A percentile compares a stretch with the other conserved stretches of the same genome.
phyloP scores from a whole-genome alignment of 805 yeast genomes.

The Kurtzmaniella fragi region DNA sequence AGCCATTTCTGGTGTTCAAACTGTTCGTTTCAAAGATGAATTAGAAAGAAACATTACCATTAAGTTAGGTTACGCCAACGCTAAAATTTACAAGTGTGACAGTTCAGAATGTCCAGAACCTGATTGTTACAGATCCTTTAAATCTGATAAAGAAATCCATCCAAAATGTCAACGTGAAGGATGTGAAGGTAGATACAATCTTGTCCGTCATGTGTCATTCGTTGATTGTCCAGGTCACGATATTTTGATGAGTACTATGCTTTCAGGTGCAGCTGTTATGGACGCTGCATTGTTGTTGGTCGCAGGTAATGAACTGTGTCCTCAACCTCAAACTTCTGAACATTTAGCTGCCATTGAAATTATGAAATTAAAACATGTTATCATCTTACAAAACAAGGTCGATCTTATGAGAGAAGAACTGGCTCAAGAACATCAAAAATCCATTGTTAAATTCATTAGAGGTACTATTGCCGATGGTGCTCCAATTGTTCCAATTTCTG shows the following conservation, averaged over 20 bases:
- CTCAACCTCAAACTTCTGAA: constrained; percentile 99
- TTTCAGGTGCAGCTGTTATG: constrained; percentile 99
- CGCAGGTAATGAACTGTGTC: constrained; percentile 99
- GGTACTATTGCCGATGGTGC: constrained; percentile 99
- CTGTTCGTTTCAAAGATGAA: constrained; percentile 98
- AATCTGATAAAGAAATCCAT: constrained; percentile 88
- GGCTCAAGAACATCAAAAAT: constrained; percentile 92
- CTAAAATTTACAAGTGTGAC: constrained; percentile 92
- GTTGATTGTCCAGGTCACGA: constrained; percentile 99
- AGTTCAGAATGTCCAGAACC: constrained; percentile 86
- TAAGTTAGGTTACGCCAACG: constrained; percentile 97
- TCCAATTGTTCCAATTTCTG: constrained; percentile 97
- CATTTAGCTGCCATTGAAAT: constrained; percentile 99
- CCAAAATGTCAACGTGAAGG: constrained; percentile 90
- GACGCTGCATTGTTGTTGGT: constrained; percentile 95
- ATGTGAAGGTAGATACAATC: constrained; percentile 81
- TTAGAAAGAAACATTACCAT: constrained; percentile 98
- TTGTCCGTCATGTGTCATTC: constrained; percentile 94
- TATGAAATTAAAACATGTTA: constrained; percentile 95
- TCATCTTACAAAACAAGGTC: constrained; percentile 94
- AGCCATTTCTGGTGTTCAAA: constrained; percentile 97
- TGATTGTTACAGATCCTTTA: constrained; percentile 89
- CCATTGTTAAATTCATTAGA: constrained; percentile 85
- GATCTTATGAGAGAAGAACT: constrained; percentile 97
- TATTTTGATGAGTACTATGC: constrained; percentile 99